A percentile compares a stretch with the other conserved stretches of the same genome.
These are phyloP conservation scores for Fusarium sp. DNA, from an alignment of 2,329 filamentous ascomycete species.

Conservation along the genomic window DNA sequence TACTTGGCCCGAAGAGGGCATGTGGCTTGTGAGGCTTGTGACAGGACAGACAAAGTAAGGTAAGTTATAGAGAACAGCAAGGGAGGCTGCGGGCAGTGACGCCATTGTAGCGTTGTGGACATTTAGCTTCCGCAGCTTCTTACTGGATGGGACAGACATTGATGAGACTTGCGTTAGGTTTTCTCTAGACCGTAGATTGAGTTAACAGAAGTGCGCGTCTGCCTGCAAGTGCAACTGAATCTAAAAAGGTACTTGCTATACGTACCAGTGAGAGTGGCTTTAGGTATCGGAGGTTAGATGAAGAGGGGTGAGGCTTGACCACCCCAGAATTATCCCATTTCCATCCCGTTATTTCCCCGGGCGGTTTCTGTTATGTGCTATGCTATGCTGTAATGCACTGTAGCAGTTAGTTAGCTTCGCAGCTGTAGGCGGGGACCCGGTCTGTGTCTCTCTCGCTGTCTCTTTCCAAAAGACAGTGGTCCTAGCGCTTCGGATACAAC, in stretches of 20 bases:
- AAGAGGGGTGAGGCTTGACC: slow-evolving; percentile 27
- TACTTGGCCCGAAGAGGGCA: slow-evolving; percentile 20
- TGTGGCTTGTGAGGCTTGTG: slow-evolving; percentile 41
- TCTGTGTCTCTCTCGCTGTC: neutral
- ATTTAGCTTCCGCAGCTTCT: slow-evolving; percentile 12
- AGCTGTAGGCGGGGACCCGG: slow-evolving; percentile 6
- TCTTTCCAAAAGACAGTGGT: slow-evolving; percentile 22
- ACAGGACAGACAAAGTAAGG: slow-evolving; percentile 10
- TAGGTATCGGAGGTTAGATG: slow-evolving; percentile 5
- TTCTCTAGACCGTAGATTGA: slow-evolving; percentile 9
- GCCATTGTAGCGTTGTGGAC: slow-evolving; percentile 9
- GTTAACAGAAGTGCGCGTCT: slow-evolving; percentile 11
- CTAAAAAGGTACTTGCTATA: neutral
- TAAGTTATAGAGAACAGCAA: slow-evolving; percentile 3
- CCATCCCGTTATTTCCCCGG: slow-evolving; percentile 24
- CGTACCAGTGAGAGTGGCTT: slow-evolving; percentile 20
- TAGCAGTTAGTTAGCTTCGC: neutral
- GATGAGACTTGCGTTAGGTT: slow-evolving; percentile 14
- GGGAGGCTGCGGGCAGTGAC: slow-evolving; percentile 24
- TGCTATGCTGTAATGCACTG: neutral
- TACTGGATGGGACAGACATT: slow-evolving; percentile 10
- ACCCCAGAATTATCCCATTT: slow-evolving; percentile 24
- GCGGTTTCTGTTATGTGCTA: neutral
- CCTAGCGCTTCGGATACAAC: slow-evolving; percentile 38
- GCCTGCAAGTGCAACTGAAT: neutral